Base-by-base conservation (phyloP, 495 filamentous ascomycete genomes). In the Penicillium salamii region DNA sequence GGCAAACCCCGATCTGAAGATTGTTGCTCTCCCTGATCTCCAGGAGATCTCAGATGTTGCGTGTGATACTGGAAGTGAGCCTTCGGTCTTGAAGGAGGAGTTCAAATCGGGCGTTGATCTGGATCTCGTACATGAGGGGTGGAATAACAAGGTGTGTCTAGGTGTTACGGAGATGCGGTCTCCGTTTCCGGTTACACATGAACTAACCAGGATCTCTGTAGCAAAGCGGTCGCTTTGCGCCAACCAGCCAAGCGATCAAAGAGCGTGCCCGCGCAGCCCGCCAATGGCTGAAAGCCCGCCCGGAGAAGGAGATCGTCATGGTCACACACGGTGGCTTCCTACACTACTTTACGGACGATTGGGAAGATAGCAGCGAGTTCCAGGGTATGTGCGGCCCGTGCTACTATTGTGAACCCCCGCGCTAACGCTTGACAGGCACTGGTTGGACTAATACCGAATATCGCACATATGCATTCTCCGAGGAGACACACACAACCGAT, bases 361-460 rank as follows among this genome's bases (percentile, higher is more conserved):
- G 86, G 83, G 75, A 81, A 37, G 87, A 83, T 11, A 71, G 78
- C 54, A 75, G 75, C 35, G 59, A 71, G 23, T 76, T 77, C 46
- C 63, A 69, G 46, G 85, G 82, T 79, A 69, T 37, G 73, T 69
- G 29, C 37, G 19, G 24, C 15, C 6, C 1, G 13, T 21, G 31
- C 29, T 6, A 26, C n/a, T 19, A 21, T 5, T 39, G 7, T 13
- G 23, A 7, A 31, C 15, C 21, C 21, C 18, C 23, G 0, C 5
- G 31, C 47, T 37, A 23, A 51, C 21, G 1, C 8, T 54, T 18
- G 14, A 1, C 38, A 76, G 86, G 89, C 23, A 95, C 90, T 0
- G 89, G 88, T 14, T 96, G 91, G 91, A 54, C 55, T 8, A 96
- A 97, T 66, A 86, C 85, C 9, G 91, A 96, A 68, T 88, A 77